Evolutionary conservation across 495 filamentous ascomycete genomes (phyloP), one percentile per base, ranked within the genome.

Genomic region (Penicillium taxi): DNA sequence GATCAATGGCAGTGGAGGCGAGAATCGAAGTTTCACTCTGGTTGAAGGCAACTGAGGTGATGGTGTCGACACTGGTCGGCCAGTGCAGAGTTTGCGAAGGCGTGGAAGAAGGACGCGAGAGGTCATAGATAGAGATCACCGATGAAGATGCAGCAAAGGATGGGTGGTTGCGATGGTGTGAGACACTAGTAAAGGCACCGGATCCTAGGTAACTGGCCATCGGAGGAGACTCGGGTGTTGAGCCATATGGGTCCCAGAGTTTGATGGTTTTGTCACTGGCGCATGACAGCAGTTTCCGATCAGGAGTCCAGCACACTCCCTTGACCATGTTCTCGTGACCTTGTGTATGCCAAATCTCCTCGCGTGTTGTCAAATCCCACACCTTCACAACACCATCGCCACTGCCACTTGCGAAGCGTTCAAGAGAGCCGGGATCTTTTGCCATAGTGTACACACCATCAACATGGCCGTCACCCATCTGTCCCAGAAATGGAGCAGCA

Each of bases 281-380:
- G 54, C 91, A 96, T 3, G 87, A 86, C n/a, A 98, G 63, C 13
- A 98, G 69, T 44, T 88, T 86, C 45, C 78, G 75, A 40, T 93
- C 81, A 23, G 75, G 71, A 2, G 87, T 94, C 76, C 88, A 96
- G 42, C 79, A 81, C 54, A 96, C 66, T 1, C 86, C 86, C 65
- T 94, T 96, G 25, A 98, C 85, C 34, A 98, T 83, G 34, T 89
- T 81, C 26, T 86, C 81, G 45, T 91, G 85, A 2, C 85, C 91
- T 41, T 82, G 76, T 0, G 77, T 78, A 22, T 84, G 72, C 79
- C 86, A 93, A 11, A 82, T 67, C 49, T 96, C 86, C 20, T 84
- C 81, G 26, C 80, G 68, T 18, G 73, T 82, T 3, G 81, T 74
- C 38, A 98, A 64, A 58, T 91, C 80, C 91, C 93, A 98, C 26